These are phyloP conservation scores for Cyathus striatus DNA, from an alignment of 768 basidiomycete genomes.

Conservation along the genomic window DNA sequence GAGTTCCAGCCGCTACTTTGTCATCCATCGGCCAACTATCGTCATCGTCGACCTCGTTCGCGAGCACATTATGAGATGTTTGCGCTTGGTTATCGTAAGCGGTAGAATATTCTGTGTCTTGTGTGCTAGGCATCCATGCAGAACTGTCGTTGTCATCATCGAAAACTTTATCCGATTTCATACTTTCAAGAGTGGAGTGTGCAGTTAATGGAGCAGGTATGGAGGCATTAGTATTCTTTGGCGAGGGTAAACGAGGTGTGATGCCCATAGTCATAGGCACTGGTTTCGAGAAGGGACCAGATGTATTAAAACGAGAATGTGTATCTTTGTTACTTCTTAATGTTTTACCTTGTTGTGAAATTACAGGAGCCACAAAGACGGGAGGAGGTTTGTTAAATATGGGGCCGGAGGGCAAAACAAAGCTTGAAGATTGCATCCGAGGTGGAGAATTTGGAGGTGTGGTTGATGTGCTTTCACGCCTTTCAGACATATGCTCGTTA, in stretches of 20 bases:
- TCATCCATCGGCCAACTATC: conserved; percentile 79
- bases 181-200: conserved; percentile 51
- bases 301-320: too few species aligned
- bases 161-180: conserved; percentile 46
- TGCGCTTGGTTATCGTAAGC: conserved; percentile 28
- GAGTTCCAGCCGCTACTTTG: conserved; percentile 46
- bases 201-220: conserved; percentile 28
- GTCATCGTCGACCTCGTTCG: conserved; percentile 44
- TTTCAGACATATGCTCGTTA: conserved; percentile 3
- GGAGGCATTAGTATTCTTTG: conserved; percentile 16
- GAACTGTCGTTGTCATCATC: conserved; percentile 38
- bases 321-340: too few species aligned
- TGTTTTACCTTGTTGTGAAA: too few species aligned
- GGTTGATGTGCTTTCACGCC: conserved; percentile 39
- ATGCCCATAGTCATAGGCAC: conserved; percentile 42
- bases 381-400: conserved; percentile 59
- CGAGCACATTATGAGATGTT: conserved; percentile 13
- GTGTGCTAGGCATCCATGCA: conserved; percentile 55
- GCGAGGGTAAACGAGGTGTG: conserved; percentile 23
- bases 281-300: conserved; percentile 39
- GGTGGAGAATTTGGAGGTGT: conserved; percentile 59
- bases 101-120: conserved; percentile 51
- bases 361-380: conserved; percentile 44
- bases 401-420: conserved; percentile 32
- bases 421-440: conserved; percentile 22